Percentiles rank a stretch among this genome's conserved stretches.
Conservation (phyloP, 2,329 filamentous ascomycete genomes). For the Alternaria tenuissima region DNA sequence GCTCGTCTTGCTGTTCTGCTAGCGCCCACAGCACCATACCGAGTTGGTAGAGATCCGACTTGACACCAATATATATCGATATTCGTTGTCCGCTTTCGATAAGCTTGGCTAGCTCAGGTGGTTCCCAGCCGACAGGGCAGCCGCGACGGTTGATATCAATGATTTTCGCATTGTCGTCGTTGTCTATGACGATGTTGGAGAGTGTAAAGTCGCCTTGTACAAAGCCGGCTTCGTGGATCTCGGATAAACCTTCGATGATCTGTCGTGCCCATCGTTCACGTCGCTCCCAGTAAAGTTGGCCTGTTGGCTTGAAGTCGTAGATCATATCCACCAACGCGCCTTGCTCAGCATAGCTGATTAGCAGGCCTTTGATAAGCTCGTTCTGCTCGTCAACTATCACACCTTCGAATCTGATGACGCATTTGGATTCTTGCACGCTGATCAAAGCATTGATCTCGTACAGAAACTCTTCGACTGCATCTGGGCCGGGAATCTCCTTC, state of each 20-base stretch:
- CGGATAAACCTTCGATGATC: conserved; percentile 86
- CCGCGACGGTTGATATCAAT: conserved; percentile 98
- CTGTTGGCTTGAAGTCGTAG: conserved; percentile 73
- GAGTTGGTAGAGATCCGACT: conserved; percentile 93
- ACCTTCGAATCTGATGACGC: conserved; percentile 86
- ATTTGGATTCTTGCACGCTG: conserved; percentile 73
- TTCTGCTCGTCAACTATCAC: conserved; percentile 82
- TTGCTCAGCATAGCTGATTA: conserved; percentile 86
- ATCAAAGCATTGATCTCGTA: conserved; percentile 98
- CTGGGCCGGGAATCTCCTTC: conserved; percentile 96
- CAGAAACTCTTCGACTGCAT: conserved; percentile 94
- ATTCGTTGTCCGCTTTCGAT: conserved; percentile 90
- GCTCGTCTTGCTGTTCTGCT: conserved; percentile 87
- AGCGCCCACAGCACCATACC: conserved; percentile 98
- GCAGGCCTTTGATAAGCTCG: conserved; percentile 80
- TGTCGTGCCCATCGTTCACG: conserved; percentile 90
- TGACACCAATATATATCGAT: conserved; percentile 97
- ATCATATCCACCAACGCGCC: conserved; percentile 91
- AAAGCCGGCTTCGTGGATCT: conserved; percentile 95
- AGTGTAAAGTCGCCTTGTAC: conserved; percentile 98
- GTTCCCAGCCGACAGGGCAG: conserved; percentile 98
- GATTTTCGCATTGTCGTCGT: conserved; percentile 85
- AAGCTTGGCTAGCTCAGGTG: conserved; percentile 85
- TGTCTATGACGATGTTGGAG: conserved; percentile 95
- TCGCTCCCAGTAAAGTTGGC: conserved; percentile 70